Base-by-base conservation (phyloP, 2,329 filamentous ascomycete genomes). In the Aspergillus ochraceoroseus region DNA sequence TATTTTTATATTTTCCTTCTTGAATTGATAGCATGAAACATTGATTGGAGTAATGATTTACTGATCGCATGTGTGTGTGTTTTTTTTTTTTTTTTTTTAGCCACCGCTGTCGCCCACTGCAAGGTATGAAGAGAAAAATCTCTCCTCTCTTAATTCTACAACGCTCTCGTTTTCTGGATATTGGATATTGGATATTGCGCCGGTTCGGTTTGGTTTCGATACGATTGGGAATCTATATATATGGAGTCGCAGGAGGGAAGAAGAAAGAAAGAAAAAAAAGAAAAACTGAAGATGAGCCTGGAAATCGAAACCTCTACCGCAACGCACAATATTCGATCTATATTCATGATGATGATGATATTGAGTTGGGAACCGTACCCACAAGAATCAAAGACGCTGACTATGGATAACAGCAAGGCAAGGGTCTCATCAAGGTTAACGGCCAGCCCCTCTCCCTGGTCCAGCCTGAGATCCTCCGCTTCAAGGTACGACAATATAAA, bases 351-450 rank as follows among this genome's bases (percentile, higher is more conserved):
- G n/a, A n/a, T n/a, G n/a, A n/a, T n/a, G n/a, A n/a, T n/a, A n/a
- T n/a, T n/a, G n/a, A n/a, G n/a, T n/a, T n/a, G n/a, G n/a, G n/a
- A n/a, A n/a, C n/a, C n/a, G n/a, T n/a, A n/a, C n/a, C n/a, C n/a
- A n/a, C n/a, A n/a, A n/a, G n/a, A n/a, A n/a, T n/a, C n/a, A n/a
- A n/a, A n/a, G n/a, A 28, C 7, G 18, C 30, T 42, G 41, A 55
- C 51, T 39, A 49, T 32, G 48, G 48, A 44, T 43, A 61, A 67
- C 61, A 82, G 79, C 73, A 80, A 69, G 83, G 83, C 67, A 85
- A 85, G 71, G 92, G 92, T 73, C 83, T 96, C 65, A 81, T 98
- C 76, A 95, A 94, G 80, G 92, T 95, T 75, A 98, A 96, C 80
- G 92, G 92, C 75, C 86, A 87, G 71, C 92, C 92, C 66, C 83